phyloP scores from a whole-genome alignment of 768 basidiomycete genomes.

The Clitopilus passeckerianus region DNA sequence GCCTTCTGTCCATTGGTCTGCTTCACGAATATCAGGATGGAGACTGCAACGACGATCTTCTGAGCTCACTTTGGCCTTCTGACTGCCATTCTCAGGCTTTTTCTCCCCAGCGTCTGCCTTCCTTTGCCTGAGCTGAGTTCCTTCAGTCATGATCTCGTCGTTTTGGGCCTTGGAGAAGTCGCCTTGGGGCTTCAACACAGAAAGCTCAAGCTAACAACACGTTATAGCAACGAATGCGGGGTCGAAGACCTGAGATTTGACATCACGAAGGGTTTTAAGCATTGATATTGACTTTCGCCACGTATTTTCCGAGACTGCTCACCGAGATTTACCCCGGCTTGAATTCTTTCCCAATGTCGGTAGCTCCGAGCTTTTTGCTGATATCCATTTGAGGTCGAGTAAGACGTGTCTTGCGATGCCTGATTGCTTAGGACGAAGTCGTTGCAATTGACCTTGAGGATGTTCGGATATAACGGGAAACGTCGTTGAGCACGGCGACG shows the following conservation, averaged over 20 bases:
- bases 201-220: background rate
- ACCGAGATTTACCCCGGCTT: background rate
- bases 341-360: background rate
- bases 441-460: too few relatives aligned
- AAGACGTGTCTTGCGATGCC: background rate
- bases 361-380: background rate
- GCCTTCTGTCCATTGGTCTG: background rate
- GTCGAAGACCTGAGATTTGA: background rate
- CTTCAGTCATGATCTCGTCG: background rate
- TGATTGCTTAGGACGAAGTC: too few relatives aligned
- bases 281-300: background rate
- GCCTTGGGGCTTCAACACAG: background rate
- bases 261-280: background rate
- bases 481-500: background rate
- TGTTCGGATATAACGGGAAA: too few relatives aligned
- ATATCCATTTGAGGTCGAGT: background rate
- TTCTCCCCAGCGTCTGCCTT: background rate
- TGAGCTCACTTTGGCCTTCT: background rate
- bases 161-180: background rate
- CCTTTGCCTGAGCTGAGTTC: background rate
- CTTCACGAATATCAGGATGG: background rate
- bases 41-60: background rate
- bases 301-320: background rate
- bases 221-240: background rate
- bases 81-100: background rate